Evolutionary conservation across 2,329 filamentous ascomycete species (phyloP).

Genomic region (Orbilia ellipsospora): DNA sequence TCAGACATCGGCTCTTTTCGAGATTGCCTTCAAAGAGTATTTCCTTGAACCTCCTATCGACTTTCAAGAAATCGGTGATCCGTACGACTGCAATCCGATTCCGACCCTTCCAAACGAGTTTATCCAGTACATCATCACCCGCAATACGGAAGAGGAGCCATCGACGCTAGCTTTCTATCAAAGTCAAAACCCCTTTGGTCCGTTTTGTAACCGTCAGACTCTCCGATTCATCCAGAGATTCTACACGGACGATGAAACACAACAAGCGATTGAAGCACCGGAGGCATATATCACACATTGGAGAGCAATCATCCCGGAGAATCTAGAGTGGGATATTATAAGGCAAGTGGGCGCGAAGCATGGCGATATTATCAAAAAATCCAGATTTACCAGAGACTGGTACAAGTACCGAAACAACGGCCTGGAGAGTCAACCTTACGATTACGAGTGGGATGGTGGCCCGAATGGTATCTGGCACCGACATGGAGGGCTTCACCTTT

Average conservation of each 20-base stretch:
- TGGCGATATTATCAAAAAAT: background rate
- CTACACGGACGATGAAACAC: background rate
- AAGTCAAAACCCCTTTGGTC: slow-evolving; percentile 10
- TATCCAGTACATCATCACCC: slow-evolving; percentile 18
- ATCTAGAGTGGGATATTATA: slow-evolving; percentile 6
- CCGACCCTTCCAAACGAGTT: background rate
- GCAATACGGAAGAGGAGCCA: slow-evolving; percentile 14
- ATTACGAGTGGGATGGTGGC: slow-evolving; percentile 18
- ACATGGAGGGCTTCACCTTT: slow-evolving; percentile 2
- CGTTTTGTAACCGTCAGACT: slow-evolving; percentile 16
- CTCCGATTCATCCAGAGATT: slow-evolving; percentile 12
- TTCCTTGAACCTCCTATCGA: slow-evolving; percentile 15
- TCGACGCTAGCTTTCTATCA: slow-evolving; percentile 17
- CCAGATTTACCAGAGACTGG: background rate
- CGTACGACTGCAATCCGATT: slow-evolving; percentile 22
- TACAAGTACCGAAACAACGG: no score
- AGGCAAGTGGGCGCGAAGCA: background rate
- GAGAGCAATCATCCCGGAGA: slow-evolving; percentile 4
- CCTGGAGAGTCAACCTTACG: slow-evolving; percentile 16
- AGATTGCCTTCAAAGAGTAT: slow-evolving; percentile 22
- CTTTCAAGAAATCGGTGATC: background rate
- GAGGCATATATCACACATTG: slow-evolving; percentile 19
- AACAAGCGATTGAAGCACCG: slow-evolving; percentile 15
- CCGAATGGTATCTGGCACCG: background rate
- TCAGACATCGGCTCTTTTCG: slow-evolving; percentile 8